Conservation (phyloP, 352 stramenopile genomes). For the Globisporangium carolinianum region DNA sequence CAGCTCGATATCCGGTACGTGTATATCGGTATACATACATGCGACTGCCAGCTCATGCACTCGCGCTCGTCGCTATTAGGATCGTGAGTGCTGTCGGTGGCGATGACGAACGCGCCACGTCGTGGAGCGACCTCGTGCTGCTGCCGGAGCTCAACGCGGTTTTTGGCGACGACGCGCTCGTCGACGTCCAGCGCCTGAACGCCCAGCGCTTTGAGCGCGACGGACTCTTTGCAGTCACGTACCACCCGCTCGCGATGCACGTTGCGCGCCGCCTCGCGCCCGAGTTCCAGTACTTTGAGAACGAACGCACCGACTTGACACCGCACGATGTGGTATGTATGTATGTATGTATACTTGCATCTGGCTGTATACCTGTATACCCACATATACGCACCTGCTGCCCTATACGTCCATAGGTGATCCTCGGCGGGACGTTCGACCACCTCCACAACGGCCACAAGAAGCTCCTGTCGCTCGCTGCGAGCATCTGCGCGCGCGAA, state of each 20-base stretch:
- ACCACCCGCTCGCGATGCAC: slow-evolving; percentile 53
- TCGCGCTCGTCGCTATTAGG: slow-evolving; percentile 12
- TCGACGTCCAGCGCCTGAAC: slow-evolving; percentile 64
- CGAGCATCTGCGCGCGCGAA: slow-evolving; percentile 34
- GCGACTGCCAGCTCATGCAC: not conserved
- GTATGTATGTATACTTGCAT: not conserved
- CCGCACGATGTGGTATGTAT: slow-evolving; percentile 33
- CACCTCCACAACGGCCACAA: slow-evolving; percentile 90
- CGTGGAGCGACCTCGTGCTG: slow-evolving; percentile 61
- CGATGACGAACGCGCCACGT: slow-evolving; percentile 9
- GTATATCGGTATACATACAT: not conserved
- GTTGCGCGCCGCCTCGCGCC: slow-evolving; percentile 33
- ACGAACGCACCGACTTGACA: slow-evolving; percentile 45
- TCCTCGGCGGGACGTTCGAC: slow-evolving; percentile 87
- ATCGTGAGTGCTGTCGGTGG: slow-evolving; percentile 30
- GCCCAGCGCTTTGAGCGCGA: slow-evolving; percentile 48
- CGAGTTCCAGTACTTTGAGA: slow-evolving; percentile 73
- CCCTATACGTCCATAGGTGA: slow-evolving; percentile 15
- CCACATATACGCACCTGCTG: too few species aligned
- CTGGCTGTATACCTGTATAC: not conserved
- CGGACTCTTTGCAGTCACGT: slow-evolving; percentile 51
- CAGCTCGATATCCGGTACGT: slow-evolving; percentile 53
- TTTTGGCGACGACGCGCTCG: slow-evolving; percentile 49
- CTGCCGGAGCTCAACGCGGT: slow-evolving; percentile 59
- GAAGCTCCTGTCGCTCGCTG: slow-evolving; percentile 80